Base-by-base conservation (phyloP, 768 basidiomycete species). In the Boletus rubroflammeus region DNA sequence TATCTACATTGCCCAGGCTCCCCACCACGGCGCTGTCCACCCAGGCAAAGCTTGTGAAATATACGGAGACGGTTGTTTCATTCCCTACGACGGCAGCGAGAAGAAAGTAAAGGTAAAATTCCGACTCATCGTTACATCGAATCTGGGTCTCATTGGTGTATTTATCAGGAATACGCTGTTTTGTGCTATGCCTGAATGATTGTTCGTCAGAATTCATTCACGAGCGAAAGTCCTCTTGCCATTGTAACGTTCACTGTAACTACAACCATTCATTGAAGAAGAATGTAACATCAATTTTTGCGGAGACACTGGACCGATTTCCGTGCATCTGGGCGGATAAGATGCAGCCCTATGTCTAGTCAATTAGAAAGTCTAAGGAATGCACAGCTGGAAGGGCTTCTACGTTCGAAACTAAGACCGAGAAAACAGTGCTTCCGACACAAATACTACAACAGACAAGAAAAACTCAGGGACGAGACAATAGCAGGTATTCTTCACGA, bases 11-110 rank as follows among this genome's bases (percentile, higher is more conserved):
- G 82, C 79, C 6, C 78, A 81, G 61, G 87, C 84, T 3, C 72
- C 74, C 11, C 65, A 84, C 70, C 71, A 80, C 13, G 73, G 71
- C 21, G 77, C 75, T 9, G 73, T 77, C 32, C 78, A 83, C 63
- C 84, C 86, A 6, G 88, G 86, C n/a, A 89, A 88, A 68, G 76
- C 76, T 29, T 78, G 80, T 60, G 75, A 76, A 62, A 38, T 70
- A 79, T 71, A 62, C 23, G 69, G 65, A 44, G 78, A 82, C 51
- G 82, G 81, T 75, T 82, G 81, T 14, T 83, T 78, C 57, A 80
- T 88, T 47, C 76, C 85, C 3, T 81, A 78, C 51, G 77, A 71
- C 45, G 67, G 74, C 21, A 72, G 63, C 6, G 84, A 87, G 74
- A 76, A 80, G 64, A 69, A 75, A 39, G 65, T 84, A 32, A 72